A percentile compares a stretch with the other conserved stretches of the same genome.
phyloP scores from a whole-genome alignment of 805 yeast species.

The Maudiozyma turicensis region DNA sequence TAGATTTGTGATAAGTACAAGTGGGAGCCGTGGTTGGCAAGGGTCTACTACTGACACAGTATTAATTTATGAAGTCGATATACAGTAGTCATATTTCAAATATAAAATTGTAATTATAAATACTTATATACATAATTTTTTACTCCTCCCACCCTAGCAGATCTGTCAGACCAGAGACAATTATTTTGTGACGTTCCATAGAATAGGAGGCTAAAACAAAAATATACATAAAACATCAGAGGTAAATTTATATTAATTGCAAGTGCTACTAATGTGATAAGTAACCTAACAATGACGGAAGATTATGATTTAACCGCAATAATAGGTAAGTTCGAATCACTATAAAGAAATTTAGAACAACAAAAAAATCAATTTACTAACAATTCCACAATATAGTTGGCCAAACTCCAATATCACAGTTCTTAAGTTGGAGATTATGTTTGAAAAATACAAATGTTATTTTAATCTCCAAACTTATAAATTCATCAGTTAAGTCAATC shows the following conservation, averaged over 20 bases:
- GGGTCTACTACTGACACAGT: slow-evolving; percentile 73
- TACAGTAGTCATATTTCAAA: slow-evolving; percentile 19
- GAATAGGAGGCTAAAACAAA: no score
- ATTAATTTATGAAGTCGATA: slow-evolving; percentile 67
- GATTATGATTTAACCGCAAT: not conserved
- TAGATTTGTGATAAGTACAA: slow-evolving; percentile 77
- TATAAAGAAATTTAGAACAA: not conserved
- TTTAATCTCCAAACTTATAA: slow-evolving; percentile 20
- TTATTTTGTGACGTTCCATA: no score
- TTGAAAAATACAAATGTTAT: slow-evolving; percentile 24
- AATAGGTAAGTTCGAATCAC: not conserved
- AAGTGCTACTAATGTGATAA: no score
- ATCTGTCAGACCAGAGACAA: no score
- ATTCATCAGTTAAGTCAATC: slow-evolving; percentile 25
- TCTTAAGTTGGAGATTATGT: slow-evolving; percentile 28
- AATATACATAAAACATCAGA: no score
- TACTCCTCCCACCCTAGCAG: no score
- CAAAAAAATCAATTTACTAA: not conserved
- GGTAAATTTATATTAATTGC: no score
- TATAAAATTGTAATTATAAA: not conserved
- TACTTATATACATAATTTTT: not conserved
- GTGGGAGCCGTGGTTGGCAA: slow-evolving; percentile 96
- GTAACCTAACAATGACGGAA: no score
- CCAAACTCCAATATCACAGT: slow-evolving; percentile 27
- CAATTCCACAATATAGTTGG: slow-evolving; percentile 14